Evolutionary conservation across 768 basidiomycete genomes (phyloP), one percentile per base, ranked within the genome.

Genomic region (Pulveroboletus sp.): DNA sequence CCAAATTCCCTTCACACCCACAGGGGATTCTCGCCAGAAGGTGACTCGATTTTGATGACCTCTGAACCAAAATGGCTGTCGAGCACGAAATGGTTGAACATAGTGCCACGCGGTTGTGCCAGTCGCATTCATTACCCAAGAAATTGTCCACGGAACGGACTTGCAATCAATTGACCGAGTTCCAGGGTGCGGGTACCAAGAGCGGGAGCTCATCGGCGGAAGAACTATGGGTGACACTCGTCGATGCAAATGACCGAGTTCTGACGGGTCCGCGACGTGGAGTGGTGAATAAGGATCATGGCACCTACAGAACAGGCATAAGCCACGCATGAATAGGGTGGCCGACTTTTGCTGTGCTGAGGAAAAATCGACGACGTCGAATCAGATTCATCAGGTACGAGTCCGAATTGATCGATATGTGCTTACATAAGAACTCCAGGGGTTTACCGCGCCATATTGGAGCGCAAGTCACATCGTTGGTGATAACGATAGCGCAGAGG

Each of bases 1-100:
- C 87, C 85, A 20, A 84, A 72, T 53, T 87, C 85, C 42, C 85
- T 69, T 83, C 83, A 86, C 2, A 84, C 79, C 5, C 85, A 80
- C 21, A 87, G 66, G 6, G 84, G 84, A 53, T 87, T 84, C 6
- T 85, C 85, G 9, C 64, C 68, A 11, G 70, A 71, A 2, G 85
- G 84, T 0, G 83, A 75, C 56, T 87, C 86, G 11, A 87, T 69
- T 58, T 87, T 87, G 67, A 87, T 85, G 13, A 87, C 69, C 47
- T 88, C 84, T 12, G 85, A 85, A 14, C 84, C 85, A 48, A 79
- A 86, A 62, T 86, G 83, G 0, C 84, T 85, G 56, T 47, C n/a
- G 36, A 40, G 19, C 23, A 20, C 19, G 37, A 34, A 12, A 29
- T 25, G 41, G 42, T 17, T 50, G 10, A 27, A 46, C 20, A 23